A percentile compares a stretch with the other conserved stretches of the same genome.
Conservation (phyloP, 768 basidiomycete genomes). For the Rubroboletus pulcherrimus region DNA sequence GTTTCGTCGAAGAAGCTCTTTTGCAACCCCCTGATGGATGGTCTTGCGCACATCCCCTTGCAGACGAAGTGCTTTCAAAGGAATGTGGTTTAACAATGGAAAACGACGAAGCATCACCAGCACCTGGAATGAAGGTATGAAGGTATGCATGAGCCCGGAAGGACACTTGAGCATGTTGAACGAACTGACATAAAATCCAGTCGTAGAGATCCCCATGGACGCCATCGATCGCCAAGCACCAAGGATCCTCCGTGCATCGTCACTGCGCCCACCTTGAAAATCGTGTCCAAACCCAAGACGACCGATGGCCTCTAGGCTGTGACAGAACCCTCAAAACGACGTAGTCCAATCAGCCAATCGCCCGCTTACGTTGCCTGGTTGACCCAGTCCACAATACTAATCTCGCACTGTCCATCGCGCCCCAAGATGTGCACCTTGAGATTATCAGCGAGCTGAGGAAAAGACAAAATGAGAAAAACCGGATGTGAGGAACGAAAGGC, state of each 20-base stretch:
- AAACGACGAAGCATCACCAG: slow-evolving; percentile 3
- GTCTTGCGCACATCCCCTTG: slow-evolving; percentile 15
- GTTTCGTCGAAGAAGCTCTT: slow-evolving; percentile 10
- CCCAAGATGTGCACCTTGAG: background rate
- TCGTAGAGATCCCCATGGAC: background rate
- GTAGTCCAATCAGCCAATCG: background rate
- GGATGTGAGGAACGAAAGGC: background rate
- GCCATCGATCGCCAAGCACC: slow-evolving; percentile 6
- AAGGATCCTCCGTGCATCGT: slow-evolving; percentile 2
- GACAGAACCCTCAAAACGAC: background rate
- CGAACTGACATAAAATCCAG: slow-evolving; percentile 1
- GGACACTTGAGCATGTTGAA: background rate
- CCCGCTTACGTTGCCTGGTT: slow-evolving; percentile 5
- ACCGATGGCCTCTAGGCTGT: slow-evolving; percentile 2
- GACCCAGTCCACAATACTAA: slow-evolving; percentile 4
- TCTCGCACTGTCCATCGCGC: background rate
- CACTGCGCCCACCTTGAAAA: slow-evolving; percentile 2
- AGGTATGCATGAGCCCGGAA: background rate
- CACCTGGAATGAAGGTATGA: background rate
- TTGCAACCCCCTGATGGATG: slow-evolving; percentile 9
- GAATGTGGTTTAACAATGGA: slow-evolving; percentile 3
- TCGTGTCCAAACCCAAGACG: slow-evolving; percentile 7
- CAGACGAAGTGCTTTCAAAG: slow-evolving; percentile 6
- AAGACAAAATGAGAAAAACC: background rate
- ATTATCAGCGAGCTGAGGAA: slow-evolving; percentile 3